Base-by-base conservation (phyloP, 2,329 filamentous ascomycete genomes). In the Penicillium paneum region DNA sequence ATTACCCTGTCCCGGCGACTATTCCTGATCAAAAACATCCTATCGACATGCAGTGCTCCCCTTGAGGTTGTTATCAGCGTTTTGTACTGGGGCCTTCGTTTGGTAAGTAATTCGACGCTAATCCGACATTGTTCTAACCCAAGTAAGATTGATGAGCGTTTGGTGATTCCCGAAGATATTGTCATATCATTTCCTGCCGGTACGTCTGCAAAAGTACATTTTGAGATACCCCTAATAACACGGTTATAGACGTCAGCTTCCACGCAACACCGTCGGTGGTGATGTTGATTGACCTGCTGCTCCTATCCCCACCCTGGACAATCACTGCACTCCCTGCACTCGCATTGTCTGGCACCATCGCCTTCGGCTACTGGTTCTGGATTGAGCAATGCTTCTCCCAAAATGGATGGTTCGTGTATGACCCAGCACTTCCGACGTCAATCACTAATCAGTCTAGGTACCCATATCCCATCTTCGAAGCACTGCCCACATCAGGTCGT, bases 391-490 rank as follows among this genome's bases (percentile, higher is more conserved):
- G 83, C 68, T 85, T 80, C 59, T 64, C 70, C 11, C 72, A 79
- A 52, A 87, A 87, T 62, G 81, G 83, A 50, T 86, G 80, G 71
- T 85, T 80, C 58, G 79, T 76, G 8, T 5, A 24, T 26, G 21
- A 5, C 17, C 8, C 5, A n/a, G 12, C 2, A 13, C 13, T 7
- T n/a, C 26, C 8, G 2, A 21, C 19, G 24, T 10, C 45, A 12
- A 17, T 8, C 35, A 8, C 53, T 60, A 24, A 64, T 47, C 35
- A 35, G 10, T 21, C 71, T 63, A 88, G 86, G 78, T 95, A 96
- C 64, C 91, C 91, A 0, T 96, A 97, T 71, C 91, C 92, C 1
- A 81, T 96, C 26, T 93, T 97, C 60, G 85, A 79, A 8, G 69
- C 89, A 41, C 75, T 95, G 39, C 80, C 78, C 46, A 88, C 84